Evolutionary conservation across 148 eudicot species (phyloP), one percentile per base, ranked within the genome.

Genomic region (Fagopyrum homotropicum): DNA sequence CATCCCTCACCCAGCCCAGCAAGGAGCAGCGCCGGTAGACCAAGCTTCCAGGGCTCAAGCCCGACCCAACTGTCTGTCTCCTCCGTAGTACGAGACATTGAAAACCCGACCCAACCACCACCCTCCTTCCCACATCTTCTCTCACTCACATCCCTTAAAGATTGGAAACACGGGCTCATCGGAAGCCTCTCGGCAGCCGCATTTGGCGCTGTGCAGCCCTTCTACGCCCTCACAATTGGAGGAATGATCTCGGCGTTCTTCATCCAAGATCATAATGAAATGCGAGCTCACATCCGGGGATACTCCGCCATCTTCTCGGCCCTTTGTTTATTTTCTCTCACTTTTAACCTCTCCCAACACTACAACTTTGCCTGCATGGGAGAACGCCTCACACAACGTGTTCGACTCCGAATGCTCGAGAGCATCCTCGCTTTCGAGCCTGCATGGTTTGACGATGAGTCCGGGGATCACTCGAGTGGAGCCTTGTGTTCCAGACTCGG

Each of bases 241-340:
- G 92, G 93, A 50, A 90, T 92, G 96, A 92, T 94, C 14, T 85
- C 98, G 0, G 89, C 98, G 0, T 92, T 94, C 69, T 94, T 88
- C 61, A 63, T 82, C 0, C 73, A 82, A 29, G 80, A 80, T 78
- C 96, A 90, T 15, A 85, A 83, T 4, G 91, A 94, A 79, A 88
- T 94, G 87, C 89, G 80, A 6, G 72, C 84, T 5, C 77, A 90
- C 61, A 92, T 92, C 10, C 81, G 86, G 76, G 88, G 75, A 47
- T 92, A 90, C 74, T 76, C 86, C 4, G 26, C 86, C 4, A 78
- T 89, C 5, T 94, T 94, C 85, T 84, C 83, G 35, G 76, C 81
- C 0, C 98, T 92, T 16, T 83, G 90, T 12, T 16, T 92, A 9
- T 81, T 86, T 56, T 94, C 97, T 6, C 73, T 94, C 70, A 22